Percentiles rank a stretch among this genome's conserved stretches.
These are phyloP conservation scores for Knufia petricola DNA, from an alignment of 2,329 filamentous ascomycete species.

Conservation along the genomic window DNA sequence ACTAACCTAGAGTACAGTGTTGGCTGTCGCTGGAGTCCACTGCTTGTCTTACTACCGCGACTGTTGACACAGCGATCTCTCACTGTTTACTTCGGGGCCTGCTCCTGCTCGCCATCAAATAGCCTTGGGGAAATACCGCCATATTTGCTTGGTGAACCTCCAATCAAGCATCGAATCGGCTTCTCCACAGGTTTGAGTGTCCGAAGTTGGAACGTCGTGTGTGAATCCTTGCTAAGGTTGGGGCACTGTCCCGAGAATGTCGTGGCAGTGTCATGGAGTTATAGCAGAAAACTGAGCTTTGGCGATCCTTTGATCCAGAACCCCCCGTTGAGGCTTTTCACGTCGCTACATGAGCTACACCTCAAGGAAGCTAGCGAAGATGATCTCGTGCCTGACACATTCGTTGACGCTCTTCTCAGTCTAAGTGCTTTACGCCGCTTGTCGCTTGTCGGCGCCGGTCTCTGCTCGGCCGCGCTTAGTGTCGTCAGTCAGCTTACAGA, in stretches of 20 bases:
- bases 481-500: not conserved
- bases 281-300: not conserved
- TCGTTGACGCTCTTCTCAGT: not conserved
- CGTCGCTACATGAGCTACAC: slow-evolving; percentile 4
- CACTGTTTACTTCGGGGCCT: not conserved
- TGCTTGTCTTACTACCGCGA: slow-evolving; percentile 1
- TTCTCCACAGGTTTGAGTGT: not conserved
- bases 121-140: not conserved
- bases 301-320: not conserved
- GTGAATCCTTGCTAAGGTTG: too few species aligned
- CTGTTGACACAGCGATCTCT: not conserved
- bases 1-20: not conserved
- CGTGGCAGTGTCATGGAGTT: not conserved
- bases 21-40: slow-evolving; percentile 4
- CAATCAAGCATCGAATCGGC: slow-evolving; percentile 1
- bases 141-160: not conserved
- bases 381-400: not conserved
- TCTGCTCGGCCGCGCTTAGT: not conserved
- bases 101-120: not conserved
- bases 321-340: not conserved
- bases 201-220: too few species aligned
- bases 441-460: not conserved
- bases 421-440: not conserved
- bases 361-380: not conserved
- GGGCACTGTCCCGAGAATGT: not conserved